Percentiles rank a stretch among this genome's conserved stretches.
These are phyloP conservation scores for Candolleomyces eurysporus DNA, from an alignment of 768 basidiomycete species.

Conservation along the genomic window DNA sequence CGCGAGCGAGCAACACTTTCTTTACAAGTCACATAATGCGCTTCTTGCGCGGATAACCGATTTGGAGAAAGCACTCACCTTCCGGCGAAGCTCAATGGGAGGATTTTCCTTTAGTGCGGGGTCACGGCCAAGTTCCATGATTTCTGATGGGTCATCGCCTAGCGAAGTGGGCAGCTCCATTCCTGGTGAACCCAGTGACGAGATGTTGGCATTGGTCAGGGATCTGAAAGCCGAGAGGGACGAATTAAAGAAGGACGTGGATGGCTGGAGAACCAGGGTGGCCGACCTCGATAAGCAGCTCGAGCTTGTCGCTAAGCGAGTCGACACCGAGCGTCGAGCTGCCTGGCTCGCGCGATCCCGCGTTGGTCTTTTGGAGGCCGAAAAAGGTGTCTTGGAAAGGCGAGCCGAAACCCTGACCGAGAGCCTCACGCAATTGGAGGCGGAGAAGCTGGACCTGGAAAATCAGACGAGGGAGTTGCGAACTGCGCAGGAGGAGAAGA, in stretches of 20 bases:
- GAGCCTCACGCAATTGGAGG: conserved; percentile 22
- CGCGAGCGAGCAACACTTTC: conserved; percentile 79
- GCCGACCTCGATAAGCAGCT: conserved; percentile 72
- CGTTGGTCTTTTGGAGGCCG: conserved; percentile 61
- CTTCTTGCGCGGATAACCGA: conserved; percentile 81
- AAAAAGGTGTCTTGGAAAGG: conserved; percentile 58
- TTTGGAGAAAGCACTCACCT: conserved; percentile 66
- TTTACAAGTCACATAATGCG: conserved; percentile 80
- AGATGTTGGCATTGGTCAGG: conserved; percentile 71
- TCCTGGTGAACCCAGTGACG: conserved; percentile 58
- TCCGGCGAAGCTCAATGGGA: conserved; percentile 34
- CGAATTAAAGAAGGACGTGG: conserved; percentile 82
- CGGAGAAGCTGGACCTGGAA: conserved; percentile 25
- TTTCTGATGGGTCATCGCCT: conserved; percentile 38
- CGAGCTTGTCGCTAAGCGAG: conserved; percentile 58
- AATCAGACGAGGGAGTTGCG: conserved; percentile 25
- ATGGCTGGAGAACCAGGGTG: conserved; percentile 81
- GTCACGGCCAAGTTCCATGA: conserved; percentile 52
- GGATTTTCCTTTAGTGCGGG: conserved; percentile 29
- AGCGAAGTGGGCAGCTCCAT: conserved; percentile 28
- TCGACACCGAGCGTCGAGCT: conserved; percentile 79
- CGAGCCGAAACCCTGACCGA: conserved; percentile 38
- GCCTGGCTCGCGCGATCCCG: conserved; percentile 83
- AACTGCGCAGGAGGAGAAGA: conserved; percentile 37
- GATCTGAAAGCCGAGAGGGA: conserved; percentile 89